Evolutionary conservation across 495 filamentous ascomycete genomes (phyloP).

Genomic region (Xylaria acuta): DNA sequence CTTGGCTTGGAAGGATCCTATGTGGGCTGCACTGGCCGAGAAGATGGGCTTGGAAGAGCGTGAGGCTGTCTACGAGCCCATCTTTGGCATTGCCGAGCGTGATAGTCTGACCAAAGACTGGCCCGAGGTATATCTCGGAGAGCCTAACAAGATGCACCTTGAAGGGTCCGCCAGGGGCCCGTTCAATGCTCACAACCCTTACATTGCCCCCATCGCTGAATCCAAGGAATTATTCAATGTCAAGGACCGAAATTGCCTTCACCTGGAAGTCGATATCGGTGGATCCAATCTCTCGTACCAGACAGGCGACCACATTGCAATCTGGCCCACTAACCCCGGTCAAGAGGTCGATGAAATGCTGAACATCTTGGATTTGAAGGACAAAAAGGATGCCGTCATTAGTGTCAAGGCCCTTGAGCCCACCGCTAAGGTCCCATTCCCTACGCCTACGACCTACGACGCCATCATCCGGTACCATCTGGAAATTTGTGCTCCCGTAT

Average conservation of each 20-base stretch:
- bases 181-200: constrained; percentile 96
- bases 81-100: constrained; percentile 83
- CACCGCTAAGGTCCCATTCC: constrained; percentile 96
- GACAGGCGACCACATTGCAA: constrained; percentile 94
- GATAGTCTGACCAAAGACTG: constrained; percentile 75
- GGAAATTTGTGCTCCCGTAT: constrained; percentile 94
- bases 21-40: constrained; percentile 87
- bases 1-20: constrained; percentile 98
- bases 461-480: constrained; percentile 94
- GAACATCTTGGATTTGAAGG: constrained; percentile 71
- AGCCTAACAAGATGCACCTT: constrained; percentile 95
- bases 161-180: constrained; percentile 85
- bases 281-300: constrained; percentile 88
- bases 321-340: constrained; percentile 97
- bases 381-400: constrained; percentile 84
- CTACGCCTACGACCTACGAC: constrained; percentile 96
- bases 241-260: constrained; percentile 92
- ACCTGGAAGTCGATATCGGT: constrained; percentile 93
- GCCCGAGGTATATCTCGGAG: constrained; percentile 90
- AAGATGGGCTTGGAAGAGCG: constrained; percentile 91
- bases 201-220: constrained; percentile 90
- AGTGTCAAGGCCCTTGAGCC: constrained; percentile 91
- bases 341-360: constrained; percentile 92
- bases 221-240: constrained; percentile 91
- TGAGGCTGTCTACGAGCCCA: constrained; percentile 93